phyloP scores from a whole-genome alignment of 805 yeast genomes.

The Suhomyces tanzawaensis region DNA sequence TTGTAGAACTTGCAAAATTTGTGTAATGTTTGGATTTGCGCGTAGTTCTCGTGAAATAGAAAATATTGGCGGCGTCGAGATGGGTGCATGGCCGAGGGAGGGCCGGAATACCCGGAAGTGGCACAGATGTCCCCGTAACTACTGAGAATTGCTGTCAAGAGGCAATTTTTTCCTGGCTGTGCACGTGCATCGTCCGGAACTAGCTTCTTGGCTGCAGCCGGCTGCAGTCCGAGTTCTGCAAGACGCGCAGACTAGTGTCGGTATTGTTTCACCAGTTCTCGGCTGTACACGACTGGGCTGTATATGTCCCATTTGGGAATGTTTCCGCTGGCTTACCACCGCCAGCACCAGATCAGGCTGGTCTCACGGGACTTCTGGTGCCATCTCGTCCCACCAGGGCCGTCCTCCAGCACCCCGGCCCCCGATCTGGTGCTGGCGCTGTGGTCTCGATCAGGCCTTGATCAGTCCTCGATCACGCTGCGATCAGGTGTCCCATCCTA shows the following conservation, averaged over 20 bases:
- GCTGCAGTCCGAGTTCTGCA: not conserved
- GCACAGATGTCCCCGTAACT: no score
- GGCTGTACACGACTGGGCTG: not conserved
- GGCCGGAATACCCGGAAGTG: slow-evolving; percentile 1
- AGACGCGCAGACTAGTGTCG: not conserved
- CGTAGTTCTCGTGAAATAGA: not conserved
- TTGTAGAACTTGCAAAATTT: not conserved
- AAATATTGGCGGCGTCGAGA: not conserved
- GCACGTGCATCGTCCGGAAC: slow-evolving; percentile 1
- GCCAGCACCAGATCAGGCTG: no score
- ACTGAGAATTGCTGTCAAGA: no score
- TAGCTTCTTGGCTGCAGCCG: not conserved
- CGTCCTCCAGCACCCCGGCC: no score
- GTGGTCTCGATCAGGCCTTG: no score
- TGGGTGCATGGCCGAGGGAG: no score
- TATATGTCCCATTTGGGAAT: not conserved
- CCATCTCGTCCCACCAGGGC: no score
- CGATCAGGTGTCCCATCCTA: no score
- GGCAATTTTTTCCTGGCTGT: no score
- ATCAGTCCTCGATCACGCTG: no score
- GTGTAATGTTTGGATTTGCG: not conserved
- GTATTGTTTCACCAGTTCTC: not conserved
- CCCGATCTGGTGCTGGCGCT: no score
- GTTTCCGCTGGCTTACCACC: not conserved
- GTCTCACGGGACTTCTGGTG: no score